A percentile compares a stretch with the other conserved stretches of the same genome.
phyloP scores from a whole-genome alignment of 768 basidiomycete genomes.

The Cystobasidium tubakii region DNA sequence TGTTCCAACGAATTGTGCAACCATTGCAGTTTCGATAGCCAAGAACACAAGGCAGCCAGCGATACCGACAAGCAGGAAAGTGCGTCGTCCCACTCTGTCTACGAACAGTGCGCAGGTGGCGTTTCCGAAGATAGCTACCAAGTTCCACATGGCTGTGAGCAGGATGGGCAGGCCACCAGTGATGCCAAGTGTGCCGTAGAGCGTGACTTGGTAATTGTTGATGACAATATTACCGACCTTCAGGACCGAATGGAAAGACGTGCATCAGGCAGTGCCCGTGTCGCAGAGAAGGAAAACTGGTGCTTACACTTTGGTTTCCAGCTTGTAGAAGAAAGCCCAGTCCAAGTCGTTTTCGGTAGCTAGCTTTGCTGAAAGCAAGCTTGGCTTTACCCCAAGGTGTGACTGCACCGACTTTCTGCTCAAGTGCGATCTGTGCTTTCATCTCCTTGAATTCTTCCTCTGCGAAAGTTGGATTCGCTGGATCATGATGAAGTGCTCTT shows the following conservation, averaged over 20 bases:
- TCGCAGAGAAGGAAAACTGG: no score
- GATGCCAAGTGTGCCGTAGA: not conserved
- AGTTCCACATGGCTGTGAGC: not conserved
- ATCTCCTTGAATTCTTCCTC: conserved; percentile 13
- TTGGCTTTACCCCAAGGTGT: not conserved
- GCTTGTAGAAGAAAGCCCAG: conserved; percentile 2
- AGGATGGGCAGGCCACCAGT: conserved; percentile 2
- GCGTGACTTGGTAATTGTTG: conserved; percentile 10
- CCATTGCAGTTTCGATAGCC: conserved; percentile 5
- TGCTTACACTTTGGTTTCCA: not conserved
- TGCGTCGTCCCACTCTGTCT: not conserved
- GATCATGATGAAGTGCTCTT: conserved; percentile 3
- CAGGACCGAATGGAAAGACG: no score
- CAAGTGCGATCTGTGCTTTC: conserved; percentile 8
- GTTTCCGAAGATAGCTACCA: conserved; percentile 6
- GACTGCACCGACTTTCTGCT: not conserved
- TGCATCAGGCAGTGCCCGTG: no score
- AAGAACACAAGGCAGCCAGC: conserved; percentile 2
- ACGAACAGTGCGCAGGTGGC: not conserved
- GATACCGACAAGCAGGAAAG: not conserved
- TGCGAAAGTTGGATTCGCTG: conserved; percentile 1
- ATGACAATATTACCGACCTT: conserved; percentile 5
- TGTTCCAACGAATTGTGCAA: conserved; percentile 2
- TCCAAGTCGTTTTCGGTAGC: conserved; percentile 9
- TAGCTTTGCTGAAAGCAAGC: conserved; percentile 8